Conservation (phyloP, 192 early-diverging fungal species). For the Chytriomyces confervae region DNA sequence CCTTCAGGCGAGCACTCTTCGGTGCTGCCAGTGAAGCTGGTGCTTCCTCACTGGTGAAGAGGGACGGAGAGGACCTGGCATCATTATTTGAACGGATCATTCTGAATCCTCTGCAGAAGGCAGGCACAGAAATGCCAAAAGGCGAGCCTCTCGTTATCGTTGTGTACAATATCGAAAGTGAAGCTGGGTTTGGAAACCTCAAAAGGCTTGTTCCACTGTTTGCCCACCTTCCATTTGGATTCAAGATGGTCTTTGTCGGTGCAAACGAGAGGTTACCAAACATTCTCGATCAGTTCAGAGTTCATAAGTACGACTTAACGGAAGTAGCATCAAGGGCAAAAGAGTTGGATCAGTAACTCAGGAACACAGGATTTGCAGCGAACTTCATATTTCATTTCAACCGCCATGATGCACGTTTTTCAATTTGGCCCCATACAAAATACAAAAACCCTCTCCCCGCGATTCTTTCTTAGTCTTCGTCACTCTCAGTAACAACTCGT, state of each 20-base stretch:
- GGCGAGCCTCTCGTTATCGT: neutral
- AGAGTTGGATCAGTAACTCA: neutral
- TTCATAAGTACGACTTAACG: neutral
- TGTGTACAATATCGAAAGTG: neutral
- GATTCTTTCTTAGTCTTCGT: neutral
- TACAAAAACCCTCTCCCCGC: neutral
- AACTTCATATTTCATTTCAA: neutral
- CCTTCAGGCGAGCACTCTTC: neutral
- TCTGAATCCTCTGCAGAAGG: neutral
- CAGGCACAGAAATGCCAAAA: neutral
- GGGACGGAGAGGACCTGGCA: neutral
- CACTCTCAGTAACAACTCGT: neutral
- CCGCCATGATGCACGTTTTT: neutral
- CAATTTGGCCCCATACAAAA: neutral
- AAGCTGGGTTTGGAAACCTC: neutral
- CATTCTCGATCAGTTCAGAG: neutral
- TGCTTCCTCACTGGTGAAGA: neutral
- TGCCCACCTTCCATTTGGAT: neutral
- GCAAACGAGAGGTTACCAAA: neutral
- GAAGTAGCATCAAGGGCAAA: neutral
- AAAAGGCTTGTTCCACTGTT: neutral
- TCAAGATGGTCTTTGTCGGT: neutral
- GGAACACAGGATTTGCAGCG: no score
- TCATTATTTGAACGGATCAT: neutral
- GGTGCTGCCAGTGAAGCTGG: neutral